A percentile compares a stretch with the other conserved stretches of the same genome.
Evolutionary conservation across 1,284 basidiomycete genomes (phyloP).

Genomic region (Pyrrhoderma noxium): DNA sequence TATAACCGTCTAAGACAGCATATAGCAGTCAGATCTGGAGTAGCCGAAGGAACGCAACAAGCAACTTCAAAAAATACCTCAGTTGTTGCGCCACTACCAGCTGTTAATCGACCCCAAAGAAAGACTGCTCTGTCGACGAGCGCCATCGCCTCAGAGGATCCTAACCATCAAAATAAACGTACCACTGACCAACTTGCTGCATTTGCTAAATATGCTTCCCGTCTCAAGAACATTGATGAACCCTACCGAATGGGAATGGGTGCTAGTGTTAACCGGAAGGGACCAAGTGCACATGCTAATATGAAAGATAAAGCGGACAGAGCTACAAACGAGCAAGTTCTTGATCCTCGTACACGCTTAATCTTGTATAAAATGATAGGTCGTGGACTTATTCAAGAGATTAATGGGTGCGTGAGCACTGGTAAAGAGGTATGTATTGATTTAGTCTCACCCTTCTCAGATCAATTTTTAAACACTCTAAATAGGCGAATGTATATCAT

Average conservation of each 20-base stretch:
- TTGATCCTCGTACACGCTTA: constrained; percentile 84
- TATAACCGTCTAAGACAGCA: constrained; percentile 90
- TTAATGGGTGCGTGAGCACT: constrained; percentile 91
- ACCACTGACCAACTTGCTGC: constrained; percentile 62
- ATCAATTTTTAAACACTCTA: constrained; percentile 13
- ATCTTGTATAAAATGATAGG: constrained; percentile 94
- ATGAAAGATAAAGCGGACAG: constrained; percentile 91
- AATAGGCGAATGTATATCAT: constrained; percentile 89
- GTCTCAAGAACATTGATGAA: constrained; percentile 60
- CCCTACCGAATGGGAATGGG: constrained; percentile 75
- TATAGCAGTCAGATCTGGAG: constrained; percentile 64
- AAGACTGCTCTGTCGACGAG: constrained; percentile 11
- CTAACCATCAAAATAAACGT: constrained; percentile 38
- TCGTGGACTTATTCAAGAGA: constrained; percentile 74
- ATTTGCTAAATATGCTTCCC: constrained; percentile 63
- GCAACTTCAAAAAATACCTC: constrained; percentile 39
- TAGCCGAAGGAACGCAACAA: constrained; percentile 45
- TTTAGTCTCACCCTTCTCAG: background rate
- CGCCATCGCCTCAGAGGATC: constrained; percentile 19
- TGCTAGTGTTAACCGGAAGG: constrained; percentile 82
- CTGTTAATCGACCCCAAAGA: constrained; percentile 58
- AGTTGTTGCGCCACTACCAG: constrained; percentile 58
- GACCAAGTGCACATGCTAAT: constrained; percentile 78
- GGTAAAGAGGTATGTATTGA: constrained; percentile 87
- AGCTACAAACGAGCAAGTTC: constrained; percentile 90